phyloP scores from a whole-genome alignment of 345 rosid species.

The Zanthoxylum bungeanum region DNA sequence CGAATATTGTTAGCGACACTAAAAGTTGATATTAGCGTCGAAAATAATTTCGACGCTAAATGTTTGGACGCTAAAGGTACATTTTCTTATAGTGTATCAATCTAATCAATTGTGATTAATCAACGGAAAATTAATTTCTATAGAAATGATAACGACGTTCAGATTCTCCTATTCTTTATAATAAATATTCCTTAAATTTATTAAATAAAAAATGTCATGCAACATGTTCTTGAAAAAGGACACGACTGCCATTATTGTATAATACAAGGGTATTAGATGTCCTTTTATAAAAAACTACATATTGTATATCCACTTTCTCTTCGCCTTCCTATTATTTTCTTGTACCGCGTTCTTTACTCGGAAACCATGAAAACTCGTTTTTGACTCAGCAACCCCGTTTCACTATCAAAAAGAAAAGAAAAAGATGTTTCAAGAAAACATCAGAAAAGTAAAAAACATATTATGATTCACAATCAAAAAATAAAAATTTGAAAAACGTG shows the following conservation, averaged over 20 bases:
- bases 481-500: constrained; percentile 63
- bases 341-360: constrained; percentile 24
- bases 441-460: background rate
- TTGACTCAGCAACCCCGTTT: constrained; percentile 31
- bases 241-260: background rate
- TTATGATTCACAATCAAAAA: constrained; percentile 3
- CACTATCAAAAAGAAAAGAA: background rate
- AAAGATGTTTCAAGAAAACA: background rate
- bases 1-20: no score
- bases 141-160: no score
- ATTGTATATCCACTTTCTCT: constrained; percentile 3
- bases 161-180: no score
- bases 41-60: no score
- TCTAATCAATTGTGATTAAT: no score
- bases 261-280: background rate
- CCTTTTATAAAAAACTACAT: no score
- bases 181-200: no score
- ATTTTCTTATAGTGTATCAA: no score
- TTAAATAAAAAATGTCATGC: no score
- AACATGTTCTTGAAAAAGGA: background rate
- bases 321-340: background rate
- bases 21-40: no score
- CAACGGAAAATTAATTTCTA: no score
- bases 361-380: constrained; percentile 15
- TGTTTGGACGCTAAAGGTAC: no score